Evolutionary conservation across 306 rosid genomes (phyloP).

Genomic region (Canavalia gladiata): DNA sequence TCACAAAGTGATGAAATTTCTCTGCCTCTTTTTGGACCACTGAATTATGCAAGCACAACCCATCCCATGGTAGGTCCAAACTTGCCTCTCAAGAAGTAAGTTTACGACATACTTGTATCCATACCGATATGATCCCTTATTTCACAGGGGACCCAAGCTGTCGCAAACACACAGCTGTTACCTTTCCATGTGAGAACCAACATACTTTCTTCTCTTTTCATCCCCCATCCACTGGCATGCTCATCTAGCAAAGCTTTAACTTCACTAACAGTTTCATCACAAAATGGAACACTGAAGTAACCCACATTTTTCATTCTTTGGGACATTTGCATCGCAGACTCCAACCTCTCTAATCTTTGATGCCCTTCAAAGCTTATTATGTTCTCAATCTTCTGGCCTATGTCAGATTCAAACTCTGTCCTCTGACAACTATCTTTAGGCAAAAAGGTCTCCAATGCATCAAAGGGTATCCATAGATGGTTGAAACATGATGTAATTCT

Average conservation of each 20-base stretch:
- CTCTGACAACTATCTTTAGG: constrained; percentile 84
- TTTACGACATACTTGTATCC: constrained; percentile 33
- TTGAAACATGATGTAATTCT: constrained; percentile 84
- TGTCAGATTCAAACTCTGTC: constrained; percentile 85
- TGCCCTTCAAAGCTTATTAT: constrained; percentile 77
- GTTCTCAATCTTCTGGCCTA: constrained; percentile 89
- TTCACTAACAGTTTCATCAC: constrained; percentile 73
- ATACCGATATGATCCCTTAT: constrained; percentile 54
- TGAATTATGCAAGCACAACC: constrained; percentile 33
- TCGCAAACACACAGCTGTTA: constrained; percentile 85
- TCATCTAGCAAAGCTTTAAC: constrained; percentile 86
- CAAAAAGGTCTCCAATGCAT: constrained; percentile 88
- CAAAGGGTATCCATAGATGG: constrained; percentile 94
- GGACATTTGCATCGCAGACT: constrained; percentile 59
- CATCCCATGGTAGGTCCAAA: constrained; percentile 39
- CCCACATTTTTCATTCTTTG: constrained; percentile 76
- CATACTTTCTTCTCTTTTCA: constrained; percentile 89
- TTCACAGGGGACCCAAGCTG: constrained; percentile 81
- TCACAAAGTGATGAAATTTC: constrained; percentile 51
- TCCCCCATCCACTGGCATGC: constrained; percentile 99
- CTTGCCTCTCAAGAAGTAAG: constrained; percentile 14
- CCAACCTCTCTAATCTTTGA: constrained; percentile 81
- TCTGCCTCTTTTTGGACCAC: constrained; percentile 53
- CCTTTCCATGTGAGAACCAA: constrained; percentile 98
- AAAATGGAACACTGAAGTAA: constrained; percentile 61